These are phyloP conservation scores for Pseudonectria buxi DNA, from an alignment of 2,329 filamentous ascomycete genomes.

Conservation along the genomic window DNA sequence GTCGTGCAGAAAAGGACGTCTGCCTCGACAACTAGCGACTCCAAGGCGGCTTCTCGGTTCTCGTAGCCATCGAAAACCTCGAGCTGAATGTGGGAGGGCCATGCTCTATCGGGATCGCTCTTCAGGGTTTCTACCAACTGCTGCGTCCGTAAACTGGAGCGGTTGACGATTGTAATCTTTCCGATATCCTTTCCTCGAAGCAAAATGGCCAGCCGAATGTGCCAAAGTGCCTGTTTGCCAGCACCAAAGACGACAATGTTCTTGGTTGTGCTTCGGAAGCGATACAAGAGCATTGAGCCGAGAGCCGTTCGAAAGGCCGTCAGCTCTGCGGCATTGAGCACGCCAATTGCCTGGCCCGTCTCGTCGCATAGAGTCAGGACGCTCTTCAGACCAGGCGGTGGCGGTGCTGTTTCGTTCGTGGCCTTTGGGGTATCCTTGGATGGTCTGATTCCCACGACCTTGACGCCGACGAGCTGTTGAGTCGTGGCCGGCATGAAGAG, in stretches of 20 bases:
- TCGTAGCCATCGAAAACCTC: slow-evolving; percentile 6
- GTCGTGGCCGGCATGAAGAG: slow-evolving; percentile 62
- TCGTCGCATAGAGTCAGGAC: slow-evolving; percentile 53
- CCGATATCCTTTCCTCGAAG: slow-evolving; percentile 30
- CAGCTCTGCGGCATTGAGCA: slow-evolving; percentile 61
- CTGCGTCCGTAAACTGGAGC: slow-evolving; percentile 17
- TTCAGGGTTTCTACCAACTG: slow-evolving; percentile 15
- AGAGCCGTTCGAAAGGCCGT: slow-evolving; percentile 65
- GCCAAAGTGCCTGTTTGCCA: slow-evolving; percentile 67
- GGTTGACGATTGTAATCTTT: slow-evolving; percentile 28
- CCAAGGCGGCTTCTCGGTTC: slow-evolving; percentile 9
- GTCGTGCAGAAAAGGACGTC: slow-evolving; percentile 28
- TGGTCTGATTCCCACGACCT: slow-evolving; percentile 44
- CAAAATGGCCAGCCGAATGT: slow-evolving; percentile 58
- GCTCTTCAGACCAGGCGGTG: slow-evolving; percentile 37
- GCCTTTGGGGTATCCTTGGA: slow-evolving; percentile 6
- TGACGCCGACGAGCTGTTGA: slow-evolving; percentile 53
- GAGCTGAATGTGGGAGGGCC: slow-evolving; percentile 12
- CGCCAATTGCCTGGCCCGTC: slow-evolving; percentile 49
- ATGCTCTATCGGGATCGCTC: slow-evolving; percentile 3
- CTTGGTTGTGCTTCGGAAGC: slow-evolving; percentile 16
- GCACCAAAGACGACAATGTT: slow-evolving; percentile 63
- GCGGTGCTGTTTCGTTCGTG: slow-evolving; percentile 3
- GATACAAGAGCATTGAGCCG: slow-evolving; percentile 54
- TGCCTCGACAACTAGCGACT: slow-evolving; percentile 12